Percentiles rank a stretch among this genome's conserved stretches.
Conservation (phyloP, 2,329 filamentous ascomycete species). For the Talaromyces albobiverticillius region DNA sequence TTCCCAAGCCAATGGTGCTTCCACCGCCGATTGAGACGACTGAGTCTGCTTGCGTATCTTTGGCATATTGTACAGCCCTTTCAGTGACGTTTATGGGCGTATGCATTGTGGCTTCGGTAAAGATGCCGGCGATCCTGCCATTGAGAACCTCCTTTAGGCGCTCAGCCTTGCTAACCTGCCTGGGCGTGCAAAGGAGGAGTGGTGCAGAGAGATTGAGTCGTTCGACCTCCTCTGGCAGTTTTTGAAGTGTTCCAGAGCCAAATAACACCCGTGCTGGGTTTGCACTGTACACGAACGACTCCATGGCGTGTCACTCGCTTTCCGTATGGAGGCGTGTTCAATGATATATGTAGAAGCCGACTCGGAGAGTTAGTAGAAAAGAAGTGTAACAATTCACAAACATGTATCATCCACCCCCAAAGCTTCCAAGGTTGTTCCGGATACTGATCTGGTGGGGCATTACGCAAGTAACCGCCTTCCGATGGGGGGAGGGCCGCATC, state of each 20-base stretch:
- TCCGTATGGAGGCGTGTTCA: too few species aligned
- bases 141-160: slow-evolving; percentile 45
- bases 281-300: slow-evolving; percentile 55
- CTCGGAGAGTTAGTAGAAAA: too few species aligned
- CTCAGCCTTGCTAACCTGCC: slow-evolving; percentile 48
- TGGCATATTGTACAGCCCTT: slow-evolving; percentile 51
- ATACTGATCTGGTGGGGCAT: too few species aligned
- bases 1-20: slow-evolving; percentile 61
- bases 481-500: too few species aligned
- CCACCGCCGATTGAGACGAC: slow-evolving; percentile 62
- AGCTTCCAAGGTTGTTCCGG: too few species aligned
- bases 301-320: too few species aligned
- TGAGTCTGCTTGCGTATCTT: slow-evolving; percentile 49
- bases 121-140: slow-evolving; percentile 50
- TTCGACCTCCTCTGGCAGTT: slow-evolving; percentile 42
- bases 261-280: slow-evolving; percentile 57
- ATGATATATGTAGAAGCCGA: too few species aligned
- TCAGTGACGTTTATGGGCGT: slow-evolving; percentile 59
- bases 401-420: too few species aligned
- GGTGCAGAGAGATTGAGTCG: slow-evolving; percentile 50
- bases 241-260: slow-evolving; percentile 53
- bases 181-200: slow-evolving; percentile 56
- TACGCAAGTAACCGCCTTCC: too few species aligned
- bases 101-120: slow-evolving; percentile 61
- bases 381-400: too few species aligned